Conservation (phyloP, 2,329 filamentous ascomycete genomes). For the Trichoderma harzianum region DNA sequence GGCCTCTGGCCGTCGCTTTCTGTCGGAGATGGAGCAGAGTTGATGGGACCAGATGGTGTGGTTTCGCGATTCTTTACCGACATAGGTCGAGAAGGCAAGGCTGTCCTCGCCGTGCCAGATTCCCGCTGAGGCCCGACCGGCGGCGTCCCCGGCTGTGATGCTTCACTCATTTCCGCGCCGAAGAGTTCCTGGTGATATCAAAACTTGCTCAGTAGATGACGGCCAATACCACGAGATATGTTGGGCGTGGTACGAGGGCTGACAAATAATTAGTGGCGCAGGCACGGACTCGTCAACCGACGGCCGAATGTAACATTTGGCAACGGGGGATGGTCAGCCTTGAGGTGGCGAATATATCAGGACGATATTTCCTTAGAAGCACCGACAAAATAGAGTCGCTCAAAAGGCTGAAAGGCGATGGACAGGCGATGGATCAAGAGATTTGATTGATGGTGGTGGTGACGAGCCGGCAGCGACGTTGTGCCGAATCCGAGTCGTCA, state of each 20-base stretch:
- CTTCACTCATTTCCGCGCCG: constrained; percentile 33
- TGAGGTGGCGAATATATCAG: constrained; percentile 5
- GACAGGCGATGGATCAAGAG: neutral
- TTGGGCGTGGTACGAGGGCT: constrained; percentile 15
- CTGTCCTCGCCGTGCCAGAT: constrained; percentile 32
- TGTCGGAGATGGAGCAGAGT: constrained; percentile 25
- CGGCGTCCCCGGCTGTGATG: constrained; percentile 26
- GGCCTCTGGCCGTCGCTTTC: constrained; percentile 25
- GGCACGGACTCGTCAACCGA: constrained; percentile 7
- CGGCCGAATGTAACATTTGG: neutral
- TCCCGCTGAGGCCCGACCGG: constrained; percentile 32
- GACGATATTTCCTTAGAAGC: neutral
- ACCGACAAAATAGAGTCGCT: neutral
- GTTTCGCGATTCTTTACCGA: constrained; percentile 31
- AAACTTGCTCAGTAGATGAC: neutral
- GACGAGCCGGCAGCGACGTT: constrained; percentile 11
- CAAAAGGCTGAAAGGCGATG: neutral
- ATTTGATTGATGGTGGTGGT: neutral
- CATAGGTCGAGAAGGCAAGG: constrained; percentile 38
- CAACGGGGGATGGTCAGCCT: neutral
- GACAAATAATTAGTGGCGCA: constrained; percentile 16
- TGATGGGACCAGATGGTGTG: constrained; percentile 20
- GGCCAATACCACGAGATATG: neutral
- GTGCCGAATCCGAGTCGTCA: constrained; percentile 14
- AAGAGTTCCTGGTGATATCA: neutral